A percentile compares a stretch with the other conserved stretches of the same genome.
phyloP scores from a whole-genome alignment of 306 rosid species.

The Carpinus viminea region DNA sequence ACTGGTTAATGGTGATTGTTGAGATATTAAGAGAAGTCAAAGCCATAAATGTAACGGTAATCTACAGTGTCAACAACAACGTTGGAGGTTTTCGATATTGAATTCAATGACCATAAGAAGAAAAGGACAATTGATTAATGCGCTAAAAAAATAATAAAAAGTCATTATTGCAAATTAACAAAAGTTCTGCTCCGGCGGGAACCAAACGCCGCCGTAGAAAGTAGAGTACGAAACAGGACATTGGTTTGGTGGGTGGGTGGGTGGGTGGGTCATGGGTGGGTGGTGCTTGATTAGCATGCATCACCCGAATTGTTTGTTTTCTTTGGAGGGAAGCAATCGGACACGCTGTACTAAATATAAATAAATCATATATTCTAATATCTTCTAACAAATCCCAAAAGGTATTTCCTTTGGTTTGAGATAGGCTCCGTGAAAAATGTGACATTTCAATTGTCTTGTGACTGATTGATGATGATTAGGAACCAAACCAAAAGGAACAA shows the following conservation, averaged over 20 bases:
- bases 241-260: slow-evolving; percentile 46
- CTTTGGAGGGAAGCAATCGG: slow-evolving; percentile 40
- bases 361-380: too few species aligned
- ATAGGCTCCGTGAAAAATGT: not conserved
- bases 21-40: too few species aligned
- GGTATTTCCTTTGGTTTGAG: not conserved
- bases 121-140: too few species aligned
- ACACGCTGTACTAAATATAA: not conserved
- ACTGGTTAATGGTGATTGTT: too few species aligned
- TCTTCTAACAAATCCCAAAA: too few species aligned
- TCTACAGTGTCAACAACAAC: too few species aligned
- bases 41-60: too few species aligned
- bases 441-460: not conserved
- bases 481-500: slow-evolving; percentile 12
- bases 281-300: slow-evolving; percentile 25
- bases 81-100: too few species aligned
- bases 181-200: slow-evolving; percentile 4
- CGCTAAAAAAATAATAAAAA: not conserved
- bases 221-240: slow-evolving; percentile 29
- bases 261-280: too few species aligned
- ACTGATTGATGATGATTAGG: not conserved
- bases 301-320: slow-evolving; percentile 29
- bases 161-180: not conserved
- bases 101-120: too few species aligned
- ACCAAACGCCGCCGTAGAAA: slow-evolving; percentile 23